These are phyloP conservation scores for Eucalyptus dawsonii DNA, from an alignment of 345 rosid species.

Conservation along the genomic window DNA sequence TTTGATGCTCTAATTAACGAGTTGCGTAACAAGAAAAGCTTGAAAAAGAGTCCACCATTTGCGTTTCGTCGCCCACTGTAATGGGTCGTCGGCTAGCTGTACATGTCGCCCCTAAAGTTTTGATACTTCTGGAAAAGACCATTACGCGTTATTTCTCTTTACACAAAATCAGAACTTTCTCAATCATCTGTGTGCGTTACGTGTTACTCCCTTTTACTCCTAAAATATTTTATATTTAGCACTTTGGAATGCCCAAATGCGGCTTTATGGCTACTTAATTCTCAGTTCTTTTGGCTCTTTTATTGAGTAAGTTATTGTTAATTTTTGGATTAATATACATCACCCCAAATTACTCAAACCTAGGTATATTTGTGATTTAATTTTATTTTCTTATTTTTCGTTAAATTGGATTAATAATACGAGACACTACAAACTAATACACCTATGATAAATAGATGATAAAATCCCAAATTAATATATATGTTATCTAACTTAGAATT, in stretches of 20 bases:
- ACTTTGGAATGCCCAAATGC: neutral
- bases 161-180: neutral
- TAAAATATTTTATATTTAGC: neutral
- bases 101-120: neutral
- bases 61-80: neutral
- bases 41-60: neutral
- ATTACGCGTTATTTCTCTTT: neutral
- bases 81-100: neutral
- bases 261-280: neutral
- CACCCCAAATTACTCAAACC: too few relatives aligned
- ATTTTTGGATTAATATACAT: neutral
- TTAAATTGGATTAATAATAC: too few relatives aligned
- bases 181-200: neutral
- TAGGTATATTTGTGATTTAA: accelerated
- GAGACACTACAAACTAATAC: accelerated
- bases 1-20: neutral
- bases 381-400: too few relatives aligned
- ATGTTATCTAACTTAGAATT: too few relatives aligned
- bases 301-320: neutral
- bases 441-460: accelerated
- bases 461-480: too few relatives aligned
- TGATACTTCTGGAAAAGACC: neutral
- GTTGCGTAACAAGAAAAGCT: neutral
- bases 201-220: accelerated
- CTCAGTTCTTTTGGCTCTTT: neutral